Evolutionary conservation across 208 protist species (phyloP).

Genomic region (Trypanosoma melophagium): DNA sequence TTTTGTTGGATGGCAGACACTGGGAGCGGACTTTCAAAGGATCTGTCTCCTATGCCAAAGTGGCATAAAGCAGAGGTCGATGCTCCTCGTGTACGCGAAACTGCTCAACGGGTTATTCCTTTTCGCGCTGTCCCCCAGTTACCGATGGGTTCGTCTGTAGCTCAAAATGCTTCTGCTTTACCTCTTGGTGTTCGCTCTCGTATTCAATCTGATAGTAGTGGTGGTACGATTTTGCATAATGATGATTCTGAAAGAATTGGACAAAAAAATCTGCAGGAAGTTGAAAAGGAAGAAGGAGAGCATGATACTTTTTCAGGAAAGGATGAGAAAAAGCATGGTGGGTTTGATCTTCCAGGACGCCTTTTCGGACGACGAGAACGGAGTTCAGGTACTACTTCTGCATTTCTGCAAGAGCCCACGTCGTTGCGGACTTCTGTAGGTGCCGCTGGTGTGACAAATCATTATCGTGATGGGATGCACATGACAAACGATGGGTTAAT

Average conservation of each 20-base stretch:
- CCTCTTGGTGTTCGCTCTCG: background rate
- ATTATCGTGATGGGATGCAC: slow-evolving; percentile 7
- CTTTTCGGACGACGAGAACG: slow-evolving; percentile 20
- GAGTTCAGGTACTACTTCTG: background rate
- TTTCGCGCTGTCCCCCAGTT: slow-evolving; percentile 16
- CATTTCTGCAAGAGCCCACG: background rate
- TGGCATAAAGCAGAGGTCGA: slow-evolving; percentile 15
- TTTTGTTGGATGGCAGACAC: slow-evolving; percentile 11
- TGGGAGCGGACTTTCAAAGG: slow-evolving; percentile 3
- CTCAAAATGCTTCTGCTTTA: background rate
- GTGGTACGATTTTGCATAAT: background rate
- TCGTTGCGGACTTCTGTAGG: background rate
- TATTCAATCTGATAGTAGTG: background rate
- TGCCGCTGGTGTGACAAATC: background rate
- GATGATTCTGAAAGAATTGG: background rate
- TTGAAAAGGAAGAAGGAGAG: background rate
- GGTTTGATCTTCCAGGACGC: slow-evolving; percentile 24
- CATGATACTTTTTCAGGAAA: background rate
- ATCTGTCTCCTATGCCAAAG: slow-evolving; percentile 16
- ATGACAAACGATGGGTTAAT: background rate
- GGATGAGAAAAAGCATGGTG: slow-evolving; percentile 1
- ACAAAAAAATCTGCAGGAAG: background rate
- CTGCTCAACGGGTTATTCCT: slow-evolving; percentile 13
- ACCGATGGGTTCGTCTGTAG: background rate
- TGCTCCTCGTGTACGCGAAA: background rate